phyloP scores from a whole-genome alignment of 345 rosid genomes.

The Rhodomyrtus tomentosa region DNA sequence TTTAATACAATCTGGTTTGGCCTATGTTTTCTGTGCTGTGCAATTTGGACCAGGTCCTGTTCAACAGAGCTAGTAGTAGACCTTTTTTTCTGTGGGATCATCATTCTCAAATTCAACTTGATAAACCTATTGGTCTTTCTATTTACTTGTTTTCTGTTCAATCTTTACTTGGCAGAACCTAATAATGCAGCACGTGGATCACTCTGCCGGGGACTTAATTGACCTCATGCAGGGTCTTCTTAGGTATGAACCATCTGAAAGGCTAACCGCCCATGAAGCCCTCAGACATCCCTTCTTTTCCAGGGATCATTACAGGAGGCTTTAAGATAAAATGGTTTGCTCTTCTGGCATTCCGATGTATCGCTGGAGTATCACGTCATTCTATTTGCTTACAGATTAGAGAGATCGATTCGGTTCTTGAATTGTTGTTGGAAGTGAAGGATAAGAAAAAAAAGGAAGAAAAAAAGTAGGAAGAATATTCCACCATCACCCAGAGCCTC shows the following conservation, averaged over 20 bases:
- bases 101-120: background rate
- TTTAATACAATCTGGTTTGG: background rate
- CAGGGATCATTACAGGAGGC: slow-evolving; percentile 30
- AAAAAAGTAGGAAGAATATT: background rate
- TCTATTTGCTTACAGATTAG: background rate
- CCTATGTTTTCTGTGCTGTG: background rate
- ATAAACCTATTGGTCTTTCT: background rate
- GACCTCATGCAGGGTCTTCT: slow-evolving; percentile 59
- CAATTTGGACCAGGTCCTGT: background rate
- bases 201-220: slow-evolving; percentile 57
- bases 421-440: background rate
- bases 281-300: slow-evolving; percentile 56
- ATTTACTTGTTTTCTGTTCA: background rate
- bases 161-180: slow-evolving; percentile 30
- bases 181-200: slow-evolving; percentile 65
- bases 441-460: background rate
- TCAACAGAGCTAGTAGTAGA: background rate
- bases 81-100: background rate
- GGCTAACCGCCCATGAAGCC: slow-evolving; percentile 47
- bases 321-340: slow-evolving; percentile 3
- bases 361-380: background rate
- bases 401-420: background rate
- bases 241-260: slow-evolving; percentile 34
- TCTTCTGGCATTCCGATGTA: background rate
- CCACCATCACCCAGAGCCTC: background rate